Base-by-base conservation (phyloP, 139 green algal species). In the Chlamydomonas applanata region DNA sequence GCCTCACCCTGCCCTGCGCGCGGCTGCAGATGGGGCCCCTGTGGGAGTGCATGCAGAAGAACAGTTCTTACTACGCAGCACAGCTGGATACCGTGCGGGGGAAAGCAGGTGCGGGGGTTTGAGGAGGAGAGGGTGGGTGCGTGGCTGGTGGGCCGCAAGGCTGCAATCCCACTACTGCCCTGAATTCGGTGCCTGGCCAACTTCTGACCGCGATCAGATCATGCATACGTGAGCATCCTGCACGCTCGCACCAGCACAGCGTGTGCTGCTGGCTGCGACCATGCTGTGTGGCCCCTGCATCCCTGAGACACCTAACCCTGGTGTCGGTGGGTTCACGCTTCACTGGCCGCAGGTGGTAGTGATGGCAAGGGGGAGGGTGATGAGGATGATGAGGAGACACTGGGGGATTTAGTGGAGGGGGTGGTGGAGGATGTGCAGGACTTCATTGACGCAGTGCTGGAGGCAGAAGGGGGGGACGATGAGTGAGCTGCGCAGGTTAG, bases 21-120 rank as follows among this genome's bases (percentile, higher is more conserved):
- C n/a, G n/a, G n/a, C 5, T 29, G 56, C 71, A 76, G 71, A 76
- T 76, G 71, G 57, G 56, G 2, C 71, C 71, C 7, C 25, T 76
- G 19, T 76, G 54, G 54, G 71, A 68, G 29, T 76, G 71, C 40
- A 76, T 76, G 71, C 56, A 76, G 27, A 64, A 44, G 16, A 63
- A 76, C 27, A 44, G 45, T n/a, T 54, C 69, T 34, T 76, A 76
- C 33, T 76, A 76, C 20, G 54, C 71, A 24, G 22, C 34, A 20
- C 71, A 76, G 54, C 34, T 76, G 19, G 71, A 69, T 4, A 20
- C 71, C 3, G 5, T 76, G 33, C 30, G 40, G 33, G 53, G 59
- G 11, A 40, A 34, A 66, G n/a, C 59, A 66, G 59, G 59, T 66
- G 59, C 4, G 59, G 20, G 40, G 40, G 40, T 49, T 49, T 7